These are phyloP conservation scores for Exophiala mesophila DNA, from an alignment of 2,329 filamentous ascomycete species.

Conservation along the genomic window DNA sequence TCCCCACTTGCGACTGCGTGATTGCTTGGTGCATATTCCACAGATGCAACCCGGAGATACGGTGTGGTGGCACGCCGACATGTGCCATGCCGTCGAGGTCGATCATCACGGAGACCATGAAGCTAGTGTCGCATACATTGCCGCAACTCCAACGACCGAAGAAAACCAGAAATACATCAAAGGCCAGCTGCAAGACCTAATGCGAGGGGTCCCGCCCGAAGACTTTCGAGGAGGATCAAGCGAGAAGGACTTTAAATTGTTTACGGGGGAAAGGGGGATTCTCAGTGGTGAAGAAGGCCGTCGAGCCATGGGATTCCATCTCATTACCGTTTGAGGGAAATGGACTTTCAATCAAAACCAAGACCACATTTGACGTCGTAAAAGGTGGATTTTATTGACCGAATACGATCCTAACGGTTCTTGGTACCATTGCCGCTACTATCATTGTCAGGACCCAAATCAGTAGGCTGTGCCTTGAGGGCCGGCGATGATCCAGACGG, in stretches of 20 bases:
- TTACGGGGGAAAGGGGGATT: slow-evolving; percentile 14
- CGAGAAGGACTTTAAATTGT: slow-evolving; percentile 16
- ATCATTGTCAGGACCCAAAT: no score
- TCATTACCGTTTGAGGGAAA: slow-evolving; percentile 5
- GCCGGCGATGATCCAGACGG: no score
- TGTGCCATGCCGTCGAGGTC: slow-evolving; percentile 37
- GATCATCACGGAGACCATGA: slow-evolving; percentile 32
- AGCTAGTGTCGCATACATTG: slow-evolving; percentile 34
- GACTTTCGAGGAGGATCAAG: not conserved
- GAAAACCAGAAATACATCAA: slow-evolving; percentile 33
- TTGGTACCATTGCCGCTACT: no score
- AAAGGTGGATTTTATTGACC: no score
- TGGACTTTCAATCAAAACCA: not conserved
- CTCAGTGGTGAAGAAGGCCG: slow-evolving; percentile 18
- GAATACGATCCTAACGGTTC: no score
- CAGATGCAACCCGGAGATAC: slow-evolving; percentile 37
- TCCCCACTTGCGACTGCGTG: slow-evolving; percentile 36
- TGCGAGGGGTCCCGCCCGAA: not conserved
- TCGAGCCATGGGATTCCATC: slow-evolving; percentile 19
- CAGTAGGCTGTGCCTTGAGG: no score
- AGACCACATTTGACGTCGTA: no score
- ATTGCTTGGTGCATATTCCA: slow-evolving; percentile 37
- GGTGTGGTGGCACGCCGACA: slow-evolving; percentile 40
- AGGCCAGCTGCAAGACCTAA: not conserved
- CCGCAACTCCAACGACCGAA: slow-evolving; percentile 33